Evolutionary conservation across 2,329 filamentous ascomycete species (phyloP).

Genomic region (Torrubiellomyces zombiae): DNA sequence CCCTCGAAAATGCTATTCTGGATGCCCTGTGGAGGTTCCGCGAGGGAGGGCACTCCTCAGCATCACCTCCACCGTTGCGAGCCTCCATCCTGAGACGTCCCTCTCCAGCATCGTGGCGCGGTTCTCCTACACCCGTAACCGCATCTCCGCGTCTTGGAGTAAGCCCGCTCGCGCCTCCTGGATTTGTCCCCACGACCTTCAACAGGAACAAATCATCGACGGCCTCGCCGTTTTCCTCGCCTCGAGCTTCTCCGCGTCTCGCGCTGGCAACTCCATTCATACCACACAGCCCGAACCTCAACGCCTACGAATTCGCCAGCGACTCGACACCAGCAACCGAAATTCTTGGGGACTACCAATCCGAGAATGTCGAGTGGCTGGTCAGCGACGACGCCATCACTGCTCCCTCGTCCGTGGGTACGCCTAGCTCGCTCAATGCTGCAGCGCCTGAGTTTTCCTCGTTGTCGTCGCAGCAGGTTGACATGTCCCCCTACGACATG

Average conservation of each 20-base stretch:
- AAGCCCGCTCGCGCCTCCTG: slow-evolving; percentile 69
- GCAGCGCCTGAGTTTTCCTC: slow-evolving; percentile 63
- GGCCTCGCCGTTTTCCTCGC: slow-evolving; percentile 84
- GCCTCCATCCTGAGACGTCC: slow-evolving; percentile 80
- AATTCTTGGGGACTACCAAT: slow-evolving; percentile 78
- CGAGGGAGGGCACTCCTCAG: slow-evolving; percentile 43
- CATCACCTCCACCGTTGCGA: slow-evolving; percentile 70
- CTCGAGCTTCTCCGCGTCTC: slow-evolving; percentile 78
- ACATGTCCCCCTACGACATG: slow-evolving; percentile 98
- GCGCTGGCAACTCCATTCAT: slow-evolving; percentile 80
- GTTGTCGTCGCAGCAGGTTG: slow-evolving; percentile 47
- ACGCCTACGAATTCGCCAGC: slow-evolving; percentile 84
- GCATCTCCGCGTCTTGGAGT: slow-evolving; percentile 70
- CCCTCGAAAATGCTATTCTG: slow-evolving; percentile 77
- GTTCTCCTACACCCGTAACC: slow-evolving; percentile 62
- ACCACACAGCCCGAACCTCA: slow-evolving; percentile 83
- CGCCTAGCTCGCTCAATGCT: slow-evolving; percentile 56
- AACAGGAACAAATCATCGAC: slow-evolving; percentile 57
- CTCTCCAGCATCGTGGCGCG: slow-evolving; percentile 87
- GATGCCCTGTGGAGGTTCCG: slow-evolving; percentile 81
- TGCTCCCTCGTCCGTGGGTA: slow-evolving; percentile 56
- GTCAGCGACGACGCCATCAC: slow-evolving; percentile 77
- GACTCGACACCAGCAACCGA: slow-evolving; percentile 69
- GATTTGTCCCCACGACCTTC: slow-evolving; percentile 66
- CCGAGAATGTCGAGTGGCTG: slow-evolving; percentile 93